Evolutionary conservation across 257 asterid species (phyloP).

Genomic region (Jacaranda mimosifolia): DNA sequence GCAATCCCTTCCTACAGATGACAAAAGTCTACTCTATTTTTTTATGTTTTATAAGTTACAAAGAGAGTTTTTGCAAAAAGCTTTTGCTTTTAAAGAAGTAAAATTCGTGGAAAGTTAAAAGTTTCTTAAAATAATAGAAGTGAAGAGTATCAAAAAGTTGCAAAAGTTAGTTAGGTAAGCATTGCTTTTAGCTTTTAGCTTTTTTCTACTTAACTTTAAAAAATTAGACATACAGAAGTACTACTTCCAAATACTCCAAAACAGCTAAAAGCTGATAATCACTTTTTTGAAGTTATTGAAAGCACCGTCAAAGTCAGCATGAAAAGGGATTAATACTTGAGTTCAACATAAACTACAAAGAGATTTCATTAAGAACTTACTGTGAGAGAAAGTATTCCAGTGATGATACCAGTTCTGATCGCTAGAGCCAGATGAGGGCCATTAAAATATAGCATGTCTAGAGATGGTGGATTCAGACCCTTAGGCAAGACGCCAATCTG

Average conservation of each 20-base stretch:
- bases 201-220: too few relatives aligned
- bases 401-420: conserved; percentile 77
- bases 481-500: conserved; percentile 87
- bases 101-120: too few relatives aligned
- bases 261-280: too few relatives aligned
- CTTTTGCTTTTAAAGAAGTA: neutral
- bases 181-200: too few relatives aligned
- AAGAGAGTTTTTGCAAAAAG: too few relatives aligned
- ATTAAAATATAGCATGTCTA: conserved; percentile 64
- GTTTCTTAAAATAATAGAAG: too few relatives aligned
- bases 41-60: neutral
- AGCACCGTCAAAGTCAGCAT: too few relatives aligned
- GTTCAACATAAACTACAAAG: neutral
- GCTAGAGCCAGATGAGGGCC: conserved; percentile 74
- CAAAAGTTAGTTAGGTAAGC: too few relatives aligned
- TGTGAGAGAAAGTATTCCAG: conserved; percentile 87
- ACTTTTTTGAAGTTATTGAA: neutral
- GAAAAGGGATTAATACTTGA: neutral
- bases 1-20: conserved; percentile 84
- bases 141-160: too few relatives aligned
- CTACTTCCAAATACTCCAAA: too few relatives aligned
- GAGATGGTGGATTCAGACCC: conserved; percentile 90
- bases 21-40: neutral
- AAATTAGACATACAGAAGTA: too few relatives aligned
- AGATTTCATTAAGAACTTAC: conserved; percentile 47